Percentiles rank a stretch among this genome's conserved stretches.
These are phyloP conservation scores for Ophiocordyceps camponoti-floridani DNA, from an alignment of 2,329 filamentous ascomycete species.

Conservation along the genomic window DNA sequence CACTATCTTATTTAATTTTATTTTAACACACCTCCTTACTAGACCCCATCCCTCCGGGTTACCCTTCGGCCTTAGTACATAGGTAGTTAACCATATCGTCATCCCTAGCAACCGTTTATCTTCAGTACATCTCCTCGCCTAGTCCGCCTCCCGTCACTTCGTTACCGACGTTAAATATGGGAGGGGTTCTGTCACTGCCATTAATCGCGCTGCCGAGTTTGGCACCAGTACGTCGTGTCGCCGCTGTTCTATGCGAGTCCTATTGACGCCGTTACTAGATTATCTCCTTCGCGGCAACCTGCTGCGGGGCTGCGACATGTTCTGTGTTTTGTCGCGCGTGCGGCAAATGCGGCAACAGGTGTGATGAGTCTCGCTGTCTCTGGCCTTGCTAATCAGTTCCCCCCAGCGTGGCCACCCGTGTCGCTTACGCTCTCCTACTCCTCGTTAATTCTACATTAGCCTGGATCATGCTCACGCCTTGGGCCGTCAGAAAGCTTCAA, in stretches of 20 bases:
- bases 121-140: too few relatives aligned
- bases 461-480: conserved; percentile 98
- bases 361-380: conserved; percentile 3
- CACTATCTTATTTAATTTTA: too few relatives aligned
- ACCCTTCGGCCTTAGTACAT: too few relatives aligned
- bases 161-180: conserved; percentile 38
- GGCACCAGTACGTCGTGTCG: conserved; percentile 49
- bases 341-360: conserved; percentile 95
- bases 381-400: background rate
- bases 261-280: conserved; percentile 28
- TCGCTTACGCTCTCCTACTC: conserved; percentile 87
- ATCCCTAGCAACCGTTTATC: too few relatives aligned
- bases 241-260: background rate
- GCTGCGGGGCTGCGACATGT: conserved; percentile 91
- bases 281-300: conserved; percentile 66
- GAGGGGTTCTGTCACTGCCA: conserved; percentile 76
- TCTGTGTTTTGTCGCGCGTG: conserved; percentile 91
- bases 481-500: conserved; percentile 92
- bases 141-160: too few relatives aligned
- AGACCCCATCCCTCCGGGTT: too few relatives aligned
- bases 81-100: too few relatives aligned
- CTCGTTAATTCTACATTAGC: conserved; percentile 92
- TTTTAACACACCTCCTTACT: too few relatives aligned
- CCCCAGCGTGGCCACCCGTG: conserved; percentile 77
- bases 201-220: conserved; percentile 75